These are phyloP conservation scores for Lachnellula arida DNA, from an alignment of 2,329 filamentous ascomycete species.

Conservation along the genomic window DNA sequence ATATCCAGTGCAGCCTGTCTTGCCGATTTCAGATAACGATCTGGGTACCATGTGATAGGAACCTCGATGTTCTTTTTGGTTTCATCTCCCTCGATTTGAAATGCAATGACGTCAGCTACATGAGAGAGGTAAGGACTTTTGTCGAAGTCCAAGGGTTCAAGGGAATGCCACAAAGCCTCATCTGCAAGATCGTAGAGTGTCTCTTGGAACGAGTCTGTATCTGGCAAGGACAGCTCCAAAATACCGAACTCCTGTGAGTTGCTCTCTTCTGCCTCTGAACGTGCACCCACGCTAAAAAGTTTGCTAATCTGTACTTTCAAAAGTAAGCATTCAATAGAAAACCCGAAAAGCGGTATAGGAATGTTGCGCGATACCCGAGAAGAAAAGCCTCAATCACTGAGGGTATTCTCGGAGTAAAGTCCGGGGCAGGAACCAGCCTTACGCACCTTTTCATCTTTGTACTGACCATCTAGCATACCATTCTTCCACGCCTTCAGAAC, in stretches of 20 bases:
- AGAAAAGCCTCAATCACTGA: neutral
- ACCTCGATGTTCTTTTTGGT: slow-evolving; percentile 44
- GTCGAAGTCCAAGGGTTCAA: slow-evolving; percentile 15
- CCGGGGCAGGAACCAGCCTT: too few relatives aligned
- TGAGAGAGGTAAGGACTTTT: slow-evolving; percentile 29
- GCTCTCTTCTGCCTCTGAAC: slow-evolving; percentile 13
- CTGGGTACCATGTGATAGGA: slow-evolving; percentile 48
- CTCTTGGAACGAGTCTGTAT: slow-evolving; percentile 21
- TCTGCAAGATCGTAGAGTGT: slow-evolving; percentile 33
- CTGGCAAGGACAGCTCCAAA: slow-evolving; percentile 26
- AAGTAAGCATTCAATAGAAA: neutral
- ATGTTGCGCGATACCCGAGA: neutral
- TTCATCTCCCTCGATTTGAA: slow-evolving; percentile 41
- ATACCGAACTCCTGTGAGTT: slow-evolving; percentile 27
- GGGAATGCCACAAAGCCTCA: slow-evolving; percentile 27
- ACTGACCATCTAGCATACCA: slow-evolving; percentile 6
- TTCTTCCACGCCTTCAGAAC: slow-evolving; percentile 26
- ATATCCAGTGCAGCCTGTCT: slow-evolving; percentile 45
- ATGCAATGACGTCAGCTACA: slow-evolving; percentile 45
- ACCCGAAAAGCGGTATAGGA: neutral
- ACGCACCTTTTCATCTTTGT: neutral
- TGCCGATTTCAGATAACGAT: slow-evolving; percentile 46
- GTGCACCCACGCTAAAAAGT: slow-evolving; percentile 27
- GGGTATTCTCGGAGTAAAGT: neutral
- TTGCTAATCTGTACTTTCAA: neutral